A percentile compares a stretch with the other conserved stretches of the same genome.
phyloP scores from a whole-genome alignment of 116 monocot genomes.

The Phalaenopsis hybrid region DNA sequence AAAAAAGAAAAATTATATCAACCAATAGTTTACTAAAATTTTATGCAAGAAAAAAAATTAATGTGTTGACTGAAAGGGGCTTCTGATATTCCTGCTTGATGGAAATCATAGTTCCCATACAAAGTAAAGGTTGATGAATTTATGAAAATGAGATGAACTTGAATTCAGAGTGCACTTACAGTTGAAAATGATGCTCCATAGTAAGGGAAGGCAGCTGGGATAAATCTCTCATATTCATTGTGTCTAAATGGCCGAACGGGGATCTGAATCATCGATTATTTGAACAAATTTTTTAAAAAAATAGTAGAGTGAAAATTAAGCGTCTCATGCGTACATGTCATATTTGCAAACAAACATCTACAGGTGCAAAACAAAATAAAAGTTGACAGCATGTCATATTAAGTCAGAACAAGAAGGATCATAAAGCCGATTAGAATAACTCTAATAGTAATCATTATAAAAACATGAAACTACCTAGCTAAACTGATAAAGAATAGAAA shows the following conservation, averaged over 20 bases:
- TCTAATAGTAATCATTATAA: not conserved
- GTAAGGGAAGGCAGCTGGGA: conserved; percentile 87
- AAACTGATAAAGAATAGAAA: not conserved
- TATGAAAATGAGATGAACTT: not conserved
- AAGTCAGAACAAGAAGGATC: not conserved
- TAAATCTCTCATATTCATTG: conserved; percentile 97
- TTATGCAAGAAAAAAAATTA: not conserved
- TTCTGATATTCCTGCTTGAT: no score
- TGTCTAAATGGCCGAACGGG: conserved; percentile 83
- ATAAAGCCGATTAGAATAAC: not conserved
- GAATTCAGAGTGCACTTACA: conserved; percentile 41
- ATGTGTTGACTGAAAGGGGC: not conserved
- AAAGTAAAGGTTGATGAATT: not conserved
- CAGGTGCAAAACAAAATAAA: no score
- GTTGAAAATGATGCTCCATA: conserved; percentile 91
- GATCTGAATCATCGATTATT: conserved; percentile 42
- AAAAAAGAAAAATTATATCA: not conserved
- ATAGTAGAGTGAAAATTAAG: no score
- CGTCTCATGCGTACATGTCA: no score
- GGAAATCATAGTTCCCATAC: no score
- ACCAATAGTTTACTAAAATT: not conserved
- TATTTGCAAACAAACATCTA: not conserved
- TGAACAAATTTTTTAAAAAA: not conserved
- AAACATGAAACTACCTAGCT: not conserved
- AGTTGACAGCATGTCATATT: not conserved